Percentiles rank a stretch among this genome's conserved stretches.
These are phyloP conservation scores for Vanilla planifolia DNA, from an alignment of 106 monocot genomes.

Conservation along the genomic window DNA sequence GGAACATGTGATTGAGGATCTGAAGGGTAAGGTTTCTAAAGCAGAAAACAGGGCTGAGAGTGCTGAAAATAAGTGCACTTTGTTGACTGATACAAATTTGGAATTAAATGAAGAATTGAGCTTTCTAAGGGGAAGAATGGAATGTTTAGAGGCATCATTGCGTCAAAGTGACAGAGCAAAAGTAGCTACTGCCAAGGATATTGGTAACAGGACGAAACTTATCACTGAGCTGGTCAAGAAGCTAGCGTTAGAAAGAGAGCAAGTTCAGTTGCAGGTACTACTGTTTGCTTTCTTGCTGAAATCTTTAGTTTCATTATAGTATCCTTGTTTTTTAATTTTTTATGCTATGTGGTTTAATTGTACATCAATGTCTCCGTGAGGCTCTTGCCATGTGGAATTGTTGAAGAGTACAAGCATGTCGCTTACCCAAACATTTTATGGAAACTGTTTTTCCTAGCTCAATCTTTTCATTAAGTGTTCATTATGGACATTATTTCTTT, in stretches of 20 bases:
- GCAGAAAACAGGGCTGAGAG: constrained; percentile 66
- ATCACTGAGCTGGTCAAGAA: constrained; percentile 64
- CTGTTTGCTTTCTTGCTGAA: neutral
- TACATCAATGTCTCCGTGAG: too few relatives aligned
- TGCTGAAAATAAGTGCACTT: constrained; percentile 60
- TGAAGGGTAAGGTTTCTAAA: constrained; percentile 66
- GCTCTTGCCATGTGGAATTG: too few relatives aligned
- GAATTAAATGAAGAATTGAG: constrained; percentile 73
- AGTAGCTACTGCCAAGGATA: constrained; percentile 49
- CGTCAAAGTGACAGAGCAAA: constrained; percentile 54
- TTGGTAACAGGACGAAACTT: constrained; percentile 60
- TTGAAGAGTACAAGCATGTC: too few relatives aligned
- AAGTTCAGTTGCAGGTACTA: constrained; percentile 63
- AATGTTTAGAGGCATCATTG: constrained; percentile 49
- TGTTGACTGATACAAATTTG: constrained; percentile 70
- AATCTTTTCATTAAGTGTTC: too few relatives aligned
- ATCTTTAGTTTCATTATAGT: too few relatives aligned
- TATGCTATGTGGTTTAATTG: too few relatives aligned
- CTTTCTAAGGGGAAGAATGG: constrained; percentile 51
- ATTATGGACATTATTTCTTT: too few relatives aligned
- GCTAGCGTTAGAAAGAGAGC: constrained; percentile 66
- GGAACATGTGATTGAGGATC: constrained; percentile 74
- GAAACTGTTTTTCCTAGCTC: too few relatives aligned
- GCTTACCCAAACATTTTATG: too few relatives aligned
- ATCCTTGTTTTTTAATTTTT: too few relatives aligned